Percentiles rank a stretch among this genome's conserved stretches.
Evolutionary conservation across 2,329 filamentous ascomycete species (phyloP).

Genomic region (Monosporascus sp.): DNA sequence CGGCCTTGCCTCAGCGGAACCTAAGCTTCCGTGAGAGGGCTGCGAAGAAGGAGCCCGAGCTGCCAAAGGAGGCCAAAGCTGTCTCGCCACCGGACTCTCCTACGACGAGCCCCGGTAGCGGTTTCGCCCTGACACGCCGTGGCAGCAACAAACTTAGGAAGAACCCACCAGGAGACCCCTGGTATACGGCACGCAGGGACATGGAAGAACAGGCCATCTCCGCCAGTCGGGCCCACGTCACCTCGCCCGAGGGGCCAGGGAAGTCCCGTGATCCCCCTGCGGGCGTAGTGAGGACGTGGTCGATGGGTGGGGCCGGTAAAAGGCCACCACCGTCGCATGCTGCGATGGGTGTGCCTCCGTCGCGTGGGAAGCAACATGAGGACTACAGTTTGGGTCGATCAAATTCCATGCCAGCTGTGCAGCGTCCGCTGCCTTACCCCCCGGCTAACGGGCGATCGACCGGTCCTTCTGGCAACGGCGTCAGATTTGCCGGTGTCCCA

Average conservation of each 20-base stretch:
- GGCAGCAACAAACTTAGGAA: constrained; percentile 57
- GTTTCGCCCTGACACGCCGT: constrained; percentile 37
- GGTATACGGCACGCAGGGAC: constrained; percentile 38
- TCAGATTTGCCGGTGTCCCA: constrained; percentile 27
- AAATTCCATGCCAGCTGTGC: constrained; percentile 14
- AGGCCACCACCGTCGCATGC: neutral
- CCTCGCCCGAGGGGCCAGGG: neutral
- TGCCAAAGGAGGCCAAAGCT: constrained; percentile 6
- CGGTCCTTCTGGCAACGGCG: constrained; percentile 7
- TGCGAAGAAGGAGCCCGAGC: constrained; percentile 32
- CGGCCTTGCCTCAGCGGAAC: constrained; percentile 45
- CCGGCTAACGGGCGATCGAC: neutral
- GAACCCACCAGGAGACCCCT: constrained; percentile 48
- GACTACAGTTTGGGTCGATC: constrained; percentile 18
- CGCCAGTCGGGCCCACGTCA: constrained; percentile 18
- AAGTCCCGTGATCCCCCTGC: neutral
- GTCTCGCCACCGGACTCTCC: constrained; percentile 21
- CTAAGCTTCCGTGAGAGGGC: constrained; percentile 58
- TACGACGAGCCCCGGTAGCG: constrained; percentile 22
- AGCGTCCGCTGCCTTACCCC: constrained; percentile 8
- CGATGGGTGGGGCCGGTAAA: constrained; percentile 3
- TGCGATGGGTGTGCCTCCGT: too few relatives aligned
- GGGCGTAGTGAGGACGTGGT: neutral
- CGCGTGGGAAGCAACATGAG: neutral
- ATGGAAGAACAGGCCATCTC: constrained; percentile 33